These are phyloP conservation scores for Corylus avellana DNA, from an alignment of 306 rosid species.

Conservation along the genomic window DNA sequence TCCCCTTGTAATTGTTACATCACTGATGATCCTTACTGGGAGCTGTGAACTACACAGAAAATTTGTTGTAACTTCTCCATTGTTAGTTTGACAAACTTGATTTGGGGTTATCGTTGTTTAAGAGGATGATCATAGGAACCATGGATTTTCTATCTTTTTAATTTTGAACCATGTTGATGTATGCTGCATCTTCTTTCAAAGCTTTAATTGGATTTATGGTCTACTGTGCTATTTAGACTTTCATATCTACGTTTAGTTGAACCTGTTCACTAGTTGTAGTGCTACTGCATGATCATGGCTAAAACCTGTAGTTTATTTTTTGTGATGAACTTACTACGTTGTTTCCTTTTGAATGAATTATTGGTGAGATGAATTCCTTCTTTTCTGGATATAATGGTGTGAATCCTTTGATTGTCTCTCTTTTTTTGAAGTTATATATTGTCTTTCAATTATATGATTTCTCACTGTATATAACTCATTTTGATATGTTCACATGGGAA, in stretches of 20 bases:
- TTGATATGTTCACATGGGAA: not conserved
- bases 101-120: not conserved
- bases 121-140: not conserved
- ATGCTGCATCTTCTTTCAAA: not conserved
- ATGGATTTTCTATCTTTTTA: not conserved
- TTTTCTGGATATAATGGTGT: not conserved
- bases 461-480: not conserved
- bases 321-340: not conserved
- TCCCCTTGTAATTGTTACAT: not conserved
- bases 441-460: not conserved
- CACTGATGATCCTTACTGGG: not conserved
- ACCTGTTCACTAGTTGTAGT: not conserved
- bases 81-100: not conserved
- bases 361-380: not conserved
- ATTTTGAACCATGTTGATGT: not conserved
- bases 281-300: not conserved
- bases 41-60: not conserved
- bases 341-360: not conserved
- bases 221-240: not conserved
- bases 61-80: not conserved
- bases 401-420: not conserved
- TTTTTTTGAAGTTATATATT: not conserved
- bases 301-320: not conserved
- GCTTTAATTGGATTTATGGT: not conserved
- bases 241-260: not conserved